phyloP scores from a whole-genome alignment of 2,329 filamentous ascomycete genomes.

The Beauveria asiatica region DNA sequence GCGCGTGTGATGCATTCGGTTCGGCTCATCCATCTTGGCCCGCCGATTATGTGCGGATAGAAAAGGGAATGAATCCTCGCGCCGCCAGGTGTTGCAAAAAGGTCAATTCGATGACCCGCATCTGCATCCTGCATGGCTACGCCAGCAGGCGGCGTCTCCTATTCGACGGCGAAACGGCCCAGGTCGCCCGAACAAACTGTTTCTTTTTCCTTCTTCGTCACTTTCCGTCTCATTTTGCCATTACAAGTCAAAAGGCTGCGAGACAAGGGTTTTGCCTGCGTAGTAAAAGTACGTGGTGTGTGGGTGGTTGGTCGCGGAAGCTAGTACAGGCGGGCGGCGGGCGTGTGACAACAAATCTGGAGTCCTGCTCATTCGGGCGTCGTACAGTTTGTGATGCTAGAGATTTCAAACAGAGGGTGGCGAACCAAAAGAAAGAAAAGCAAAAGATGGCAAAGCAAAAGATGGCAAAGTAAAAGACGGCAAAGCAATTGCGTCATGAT shows the following conservation, averaged over 20 bases:
- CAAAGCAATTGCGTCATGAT: no score
- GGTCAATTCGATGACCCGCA: neutral
- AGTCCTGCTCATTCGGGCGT: no score
- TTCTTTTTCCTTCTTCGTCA: neutral
- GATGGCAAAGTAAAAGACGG: no score
- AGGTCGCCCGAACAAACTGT: neutral
- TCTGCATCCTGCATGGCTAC: neutral
- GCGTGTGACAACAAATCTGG: no score
- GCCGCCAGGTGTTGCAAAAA: neutral
- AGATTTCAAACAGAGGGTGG: no score
- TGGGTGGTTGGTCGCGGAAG: no score
- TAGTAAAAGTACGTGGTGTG: neutral
- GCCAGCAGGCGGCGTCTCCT: neutral
- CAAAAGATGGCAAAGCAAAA: no score
- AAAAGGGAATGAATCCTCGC: neutral
- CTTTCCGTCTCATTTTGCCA: neutral
- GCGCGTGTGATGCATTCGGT: neutral
- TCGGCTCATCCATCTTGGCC: neutral
- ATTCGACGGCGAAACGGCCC: neutral
- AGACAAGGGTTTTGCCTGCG: neutral
- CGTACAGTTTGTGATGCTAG: no score
- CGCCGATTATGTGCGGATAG: neutral
- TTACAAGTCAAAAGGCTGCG: no score
- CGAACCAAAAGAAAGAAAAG: no score
- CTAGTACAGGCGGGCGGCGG: no score